Evolutionary conservation across 2,329 filamentous ascomycete species (phyloP).

Genomic region (Drechslerella dactyloides): DNA sequence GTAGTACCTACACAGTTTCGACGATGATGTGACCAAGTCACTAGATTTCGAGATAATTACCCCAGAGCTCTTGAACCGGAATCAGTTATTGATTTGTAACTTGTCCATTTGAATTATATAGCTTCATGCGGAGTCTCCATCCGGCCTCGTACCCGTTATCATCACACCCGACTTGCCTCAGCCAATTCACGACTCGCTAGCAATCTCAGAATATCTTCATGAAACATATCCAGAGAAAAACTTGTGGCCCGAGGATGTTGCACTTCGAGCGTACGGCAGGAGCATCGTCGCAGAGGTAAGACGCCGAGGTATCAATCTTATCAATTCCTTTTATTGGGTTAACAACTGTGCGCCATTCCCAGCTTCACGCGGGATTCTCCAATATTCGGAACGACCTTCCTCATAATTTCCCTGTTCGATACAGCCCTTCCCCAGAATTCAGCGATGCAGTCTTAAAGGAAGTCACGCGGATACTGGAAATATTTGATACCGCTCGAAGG

Average conservation of each 20-base stretch:
- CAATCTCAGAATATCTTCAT: conserved; percentile 35
- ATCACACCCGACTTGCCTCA: conserved; percentile 20
- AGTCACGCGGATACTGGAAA: conserved; percentile 19
- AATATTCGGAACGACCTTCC: conserved; percentile 35
- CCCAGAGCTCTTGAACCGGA: too few relatives aligned
- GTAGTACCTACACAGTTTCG: background rate
- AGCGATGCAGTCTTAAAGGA: conserved; percentile 22
- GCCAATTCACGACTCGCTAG: conserved; percentile 39
- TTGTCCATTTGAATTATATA: background rate
- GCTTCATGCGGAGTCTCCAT: conserved; percentile 34
- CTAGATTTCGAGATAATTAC: too few relatives aligned
- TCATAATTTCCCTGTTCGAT: conserved; percentile 44
- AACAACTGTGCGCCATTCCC: background rate
- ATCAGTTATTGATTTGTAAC: too few relatives aligned
- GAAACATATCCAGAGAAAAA: conserved; percentile 35
- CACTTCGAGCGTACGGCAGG: conserved; percentile 30
- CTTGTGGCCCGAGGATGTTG: conserved; percentile 24
- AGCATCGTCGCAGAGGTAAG: conserved; percentile 43
- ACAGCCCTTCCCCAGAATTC: conserved; percentile 25
- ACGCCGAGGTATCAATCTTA: background rate
- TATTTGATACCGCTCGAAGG: conserved; percentile 35
- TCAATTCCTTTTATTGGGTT: too few relatives aligned
- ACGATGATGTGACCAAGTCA: background rate
- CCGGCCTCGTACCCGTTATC: conserved; percentile 35
- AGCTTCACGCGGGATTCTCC: conserved; percentile 41